phyloP scores from a whole-genome alignment of 345 rosid genomes.

The Cardamine occulta region DNA sequence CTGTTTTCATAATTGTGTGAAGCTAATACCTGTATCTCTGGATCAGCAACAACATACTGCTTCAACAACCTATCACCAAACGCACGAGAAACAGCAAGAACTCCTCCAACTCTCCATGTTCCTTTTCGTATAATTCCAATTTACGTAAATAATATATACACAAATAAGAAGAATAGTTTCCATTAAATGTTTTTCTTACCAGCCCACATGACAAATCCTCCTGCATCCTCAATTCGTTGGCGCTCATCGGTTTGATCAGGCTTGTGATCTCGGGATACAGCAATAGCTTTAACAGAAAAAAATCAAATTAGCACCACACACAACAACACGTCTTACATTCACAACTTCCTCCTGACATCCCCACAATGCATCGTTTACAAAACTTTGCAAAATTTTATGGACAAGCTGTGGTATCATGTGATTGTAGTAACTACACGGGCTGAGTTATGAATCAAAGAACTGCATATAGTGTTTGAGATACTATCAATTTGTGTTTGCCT shows the following conservation, averaged over 20 bases:
- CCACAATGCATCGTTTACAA: neutral
- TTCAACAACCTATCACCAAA: constrained; percentile 97
- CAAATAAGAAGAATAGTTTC: neutral
- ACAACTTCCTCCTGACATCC: neutral
- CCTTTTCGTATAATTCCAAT: constrained; percentile 51
- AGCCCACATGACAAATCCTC: constrained; percentile 99
- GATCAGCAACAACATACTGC: constrained; percentile 99
- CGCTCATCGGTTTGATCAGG: constrained; percentile 99
- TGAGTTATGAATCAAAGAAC: neutral
- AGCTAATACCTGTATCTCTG: constrained; percentile 84
- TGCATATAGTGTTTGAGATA: neutral
- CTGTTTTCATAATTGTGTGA: neutral
- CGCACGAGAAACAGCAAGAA: constrained; percentile 99
- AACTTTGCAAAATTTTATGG: neutral
- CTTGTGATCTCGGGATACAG: constrained; percentile 98
- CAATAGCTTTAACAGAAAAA: constrained; percentile 63
- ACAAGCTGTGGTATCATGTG: neutral
- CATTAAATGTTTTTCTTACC: constrained; percentile 50
- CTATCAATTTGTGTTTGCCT: neutral
- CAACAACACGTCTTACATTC: neutral
- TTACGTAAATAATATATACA: neutral
- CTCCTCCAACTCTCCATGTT: constrained; percentile 99
- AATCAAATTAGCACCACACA: constrained; percentile 8
- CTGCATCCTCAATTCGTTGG: constrained; percentile 96
- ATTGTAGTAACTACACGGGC: neutral